These are phyloP conservation scores for Passalora sequoiae DNA, from an alignment of 2,329 filamentous ascomycete genomes.

Conservation along the genomic window DNA sequence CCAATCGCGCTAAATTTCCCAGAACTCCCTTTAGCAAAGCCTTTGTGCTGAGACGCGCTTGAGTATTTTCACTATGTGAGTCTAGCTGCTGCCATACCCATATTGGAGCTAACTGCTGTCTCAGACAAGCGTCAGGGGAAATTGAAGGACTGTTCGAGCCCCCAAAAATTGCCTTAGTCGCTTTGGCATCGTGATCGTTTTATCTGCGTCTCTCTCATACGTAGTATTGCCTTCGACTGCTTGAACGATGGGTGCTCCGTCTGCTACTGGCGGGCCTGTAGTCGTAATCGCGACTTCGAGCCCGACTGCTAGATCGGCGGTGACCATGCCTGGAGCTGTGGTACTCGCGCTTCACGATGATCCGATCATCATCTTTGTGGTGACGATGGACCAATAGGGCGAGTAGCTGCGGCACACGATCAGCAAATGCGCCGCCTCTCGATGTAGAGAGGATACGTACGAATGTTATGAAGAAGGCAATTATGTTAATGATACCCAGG, in stretches of 20 bases:
- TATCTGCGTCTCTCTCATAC: slow-evolving; percentile 24
- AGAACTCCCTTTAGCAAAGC: background rate
- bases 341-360: slow-evolving; percentile 51
- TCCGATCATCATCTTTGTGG: slow-evolving; percentile 44
- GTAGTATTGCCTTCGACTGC: slow-evolving; percentile 30
- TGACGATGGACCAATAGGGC: slow-evolving; percentile 55
- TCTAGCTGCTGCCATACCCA: background rate
- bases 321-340: slow-evolving; percentile 43
- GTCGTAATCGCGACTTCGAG: slow-evolving; percentile 28
- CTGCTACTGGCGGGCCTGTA: slow-evolving; percentile 18
- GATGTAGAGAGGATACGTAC: too few relatives aligned
- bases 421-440: too few relatives aligned
- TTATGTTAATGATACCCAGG: slow-evolving; percentile 79
- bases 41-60: background rate
- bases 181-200: slow-evolving; percentile 1
- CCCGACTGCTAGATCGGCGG: slow-evolving; percentile 32
- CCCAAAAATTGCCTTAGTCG: background rate
- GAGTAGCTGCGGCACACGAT: slow-evolving; percentile 42
- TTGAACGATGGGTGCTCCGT: slow-evolving; percentile 24
- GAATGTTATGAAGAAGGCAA: slow-evolving; percentile 75
- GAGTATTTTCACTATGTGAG: background rate
- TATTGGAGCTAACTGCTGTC: background rate
- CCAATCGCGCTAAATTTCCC: too few relatives aligned
- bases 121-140: background rate
- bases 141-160: background rate